phyloP scores from a whole-genome alignment of 2,329 filamentous ascomycete genomes.

The Cordyceps sp. region DNA sequence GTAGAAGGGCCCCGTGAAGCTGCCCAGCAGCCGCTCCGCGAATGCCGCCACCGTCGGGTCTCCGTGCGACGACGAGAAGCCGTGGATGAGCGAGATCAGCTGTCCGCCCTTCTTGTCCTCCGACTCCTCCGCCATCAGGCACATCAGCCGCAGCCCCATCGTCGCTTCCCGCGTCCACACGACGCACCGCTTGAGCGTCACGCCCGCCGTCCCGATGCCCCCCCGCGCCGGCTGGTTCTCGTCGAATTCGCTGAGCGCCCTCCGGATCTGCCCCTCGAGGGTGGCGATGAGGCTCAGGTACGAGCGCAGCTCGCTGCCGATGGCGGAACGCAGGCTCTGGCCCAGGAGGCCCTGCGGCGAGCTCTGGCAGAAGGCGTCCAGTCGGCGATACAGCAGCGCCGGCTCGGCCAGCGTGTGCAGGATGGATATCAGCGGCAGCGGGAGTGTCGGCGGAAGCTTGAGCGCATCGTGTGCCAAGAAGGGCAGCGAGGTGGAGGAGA shows the following conservation, averaged over 20 bases:
- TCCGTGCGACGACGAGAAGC: constrained; percentile 82
- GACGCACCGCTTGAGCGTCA: constrained; percentile 87
- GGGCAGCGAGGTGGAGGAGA: constrained; percentile 71
- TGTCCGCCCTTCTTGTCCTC: constrained; percentile 72
- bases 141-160: constrained; percentile 87
- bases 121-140: constrained; percentile 82
- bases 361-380: constrained; percentile 69
- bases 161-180: constrained; percentile 97
- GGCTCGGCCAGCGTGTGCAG: constrained; percentile 85
- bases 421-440: constrained; percentile 70
- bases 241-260: constrained; percentile 61
- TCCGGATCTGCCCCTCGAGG: constrained; percentile 77
- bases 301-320: constrained; percentile 68
- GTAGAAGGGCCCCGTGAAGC: constrained; percentile 90
- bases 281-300: constrained; percentile 87
- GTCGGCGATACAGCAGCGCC: constrained; percentile 70
- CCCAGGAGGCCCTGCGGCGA: constrained; percentile 71
- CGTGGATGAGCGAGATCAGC: constrained; percentile 83
- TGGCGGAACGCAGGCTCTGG: constrained; percentile 79
- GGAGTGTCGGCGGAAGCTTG: constrained; percentile 62
- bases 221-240: constrained; percentile 47
- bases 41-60: constrained; percentile 90
- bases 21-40: constrained; percentile 71
- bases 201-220: constrained; percentile 69
- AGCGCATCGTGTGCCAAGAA: constrained; percentile 56